Percentiles rank a stretch among this genome's conserved stretches.
Evolutionary conservation across 2,329 filamentous ascomycete species (phyloP).

Genomic region (Trichoderma oligosporum): DNA sequence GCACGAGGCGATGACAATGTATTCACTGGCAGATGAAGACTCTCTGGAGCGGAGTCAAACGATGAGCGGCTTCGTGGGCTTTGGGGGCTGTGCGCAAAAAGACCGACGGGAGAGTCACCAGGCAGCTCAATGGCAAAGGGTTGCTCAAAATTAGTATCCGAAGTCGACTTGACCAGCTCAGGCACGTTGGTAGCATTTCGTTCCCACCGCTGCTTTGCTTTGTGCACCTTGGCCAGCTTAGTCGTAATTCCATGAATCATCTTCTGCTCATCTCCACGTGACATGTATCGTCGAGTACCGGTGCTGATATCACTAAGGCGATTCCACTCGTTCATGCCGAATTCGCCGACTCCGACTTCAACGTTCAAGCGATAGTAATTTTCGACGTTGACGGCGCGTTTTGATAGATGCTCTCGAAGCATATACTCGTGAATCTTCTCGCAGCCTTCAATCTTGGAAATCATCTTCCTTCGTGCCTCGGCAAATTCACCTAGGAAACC

Average conservation of each 20-base stretch:
- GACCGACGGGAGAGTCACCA: slow-evolving; percentile 47
- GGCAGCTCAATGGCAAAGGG: slow-evolving; percentile 57
- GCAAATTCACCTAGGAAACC: slow-evolving; percentile 89
- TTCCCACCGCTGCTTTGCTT: slow-evolving; percentile 67
- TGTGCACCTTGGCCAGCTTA: slow-evolving; percentile 79
- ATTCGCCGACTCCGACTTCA: slow-evolving; percentile 91
- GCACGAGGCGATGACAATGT: slow-evolving; percentile 45
- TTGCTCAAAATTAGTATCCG: slow-evolving; percentile 38
- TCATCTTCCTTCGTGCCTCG: slow-evolving; percentile 78
- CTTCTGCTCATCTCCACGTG: slow-evolving; percentile 66
- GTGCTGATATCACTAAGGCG: slow-evolving; percentile 93
- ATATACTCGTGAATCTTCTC: slow-evolving; percentile 87
- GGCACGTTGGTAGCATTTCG: slow-evolving; percentile 42
- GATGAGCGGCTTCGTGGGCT: slow-evolving; percentile 47
- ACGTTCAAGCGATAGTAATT: slow-evolving; percentile 98
- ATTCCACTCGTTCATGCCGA: slow-evolving; percentile 98
- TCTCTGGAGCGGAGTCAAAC: slow-evolving; percentile 55
- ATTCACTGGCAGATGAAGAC: slow-evolving; percentile 40
- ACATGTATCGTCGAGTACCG: slow-evolving; percentile 79
- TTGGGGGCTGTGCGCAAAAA: slow-evolving; percentile 36
- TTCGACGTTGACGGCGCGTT: slow-evolving; percentile 76
- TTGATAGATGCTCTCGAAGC: slow-evolving; percentile 71
- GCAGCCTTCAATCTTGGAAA: slow-evolving; percentile 91
- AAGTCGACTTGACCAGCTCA: slow-evolving; percentile 42
- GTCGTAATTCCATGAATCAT: slow-evolving; percentile 73